Evolutionary conservation across 768 basidiomycete genomes (phyloP).

Genomic region (Gloeopeniophorella convolvens): DNA sequence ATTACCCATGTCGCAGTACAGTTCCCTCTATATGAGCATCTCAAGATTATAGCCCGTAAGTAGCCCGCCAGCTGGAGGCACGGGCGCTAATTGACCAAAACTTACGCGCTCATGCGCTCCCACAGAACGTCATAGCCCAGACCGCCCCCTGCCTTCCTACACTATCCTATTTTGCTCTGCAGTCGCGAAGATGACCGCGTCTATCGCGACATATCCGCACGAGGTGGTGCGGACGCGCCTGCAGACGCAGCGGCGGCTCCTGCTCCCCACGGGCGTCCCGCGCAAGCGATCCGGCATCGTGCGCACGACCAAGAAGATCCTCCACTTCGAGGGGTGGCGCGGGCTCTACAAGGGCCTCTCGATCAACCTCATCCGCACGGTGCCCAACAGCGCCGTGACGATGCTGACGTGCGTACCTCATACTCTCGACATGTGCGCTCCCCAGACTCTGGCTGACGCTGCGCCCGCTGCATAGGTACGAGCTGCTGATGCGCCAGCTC

Average conservation of each 20-base stretch:
- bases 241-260: slow-evolving; percentile 68
- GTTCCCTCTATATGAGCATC: slow-evolving; percentile 92
- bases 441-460: slow-evolving; percentile 1
- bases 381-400: slow-evolving; percentile 94
- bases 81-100: no score
- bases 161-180: slow-evolving; percentile 86
- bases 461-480: slow-evolving; percentile 29
- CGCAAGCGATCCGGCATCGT: slow-evolving; percentile 62
- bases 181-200: slow-evolving; percentile 94
- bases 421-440: slow-evolving; percentile 12
- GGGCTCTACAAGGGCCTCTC: slow-evolving; percentile 90
- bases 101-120: no score
- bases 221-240: slow-evolving; percentile 98
- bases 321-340: slow-evolving; percentile 78
- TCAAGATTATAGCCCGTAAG: slow-evolving; percentile 84
- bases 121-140: slow-evolving; percentile 14
- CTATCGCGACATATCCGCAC: slow-evolving; percentile 94
- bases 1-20: slow-evolving; percentile 95
- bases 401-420: slow-evolving; percentile 71
- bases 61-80: not conserved
- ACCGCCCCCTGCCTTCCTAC: slow-evolving; percentile 41
- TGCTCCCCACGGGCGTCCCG: slow-evolving; percentile 44
- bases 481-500: slow-evolving; percentile 35
- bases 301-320: slow-evolving; percentile 64
- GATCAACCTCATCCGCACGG: slow-evolving; percentile 91